Conservation (phyloP, 345 rosid species). For the Alliaria petiolata region DNA sequence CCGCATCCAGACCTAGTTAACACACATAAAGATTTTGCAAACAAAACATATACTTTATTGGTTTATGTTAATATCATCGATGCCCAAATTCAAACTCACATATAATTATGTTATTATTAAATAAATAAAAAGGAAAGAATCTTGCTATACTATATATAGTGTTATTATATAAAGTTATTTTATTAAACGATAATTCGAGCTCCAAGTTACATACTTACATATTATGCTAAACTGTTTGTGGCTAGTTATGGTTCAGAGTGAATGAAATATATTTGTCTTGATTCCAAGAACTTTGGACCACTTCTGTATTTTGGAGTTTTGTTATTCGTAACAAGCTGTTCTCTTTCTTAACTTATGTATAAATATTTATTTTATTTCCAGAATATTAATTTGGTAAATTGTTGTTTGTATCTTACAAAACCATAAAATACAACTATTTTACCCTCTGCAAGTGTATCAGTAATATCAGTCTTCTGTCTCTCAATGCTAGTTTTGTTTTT, state of each 20-base stretch:
- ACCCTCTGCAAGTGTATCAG: slow-evolving; percentile 14
- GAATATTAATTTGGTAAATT: slow-evolving; percentile 3
- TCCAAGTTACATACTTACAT: slow-evolving; percentile 6
- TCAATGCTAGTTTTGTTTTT: not conserved
- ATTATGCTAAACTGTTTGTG: slow-evolving; percentile 10
- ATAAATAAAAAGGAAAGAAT: not conserved
- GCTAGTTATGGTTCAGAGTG: slow-evolving; percentile 20
- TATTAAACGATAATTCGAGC: not conserved
- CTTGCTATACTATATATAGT: not conserved
- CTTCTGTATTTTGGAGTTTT: slow-evolving; percentile 5
- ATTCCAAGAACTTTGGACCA: slow-evolving; percentile 25
- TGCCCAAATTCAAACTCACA: not conserved
- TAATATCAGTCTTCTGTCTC: slow-evolving; percentile 17
- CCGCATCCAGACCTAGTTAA: too few species aligned
- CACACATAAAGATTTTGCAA: not conserved
- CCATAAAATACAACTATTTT: slow-evolving; percentile 20
- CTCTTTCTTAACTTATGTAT: slow-evolving; percentile 12
- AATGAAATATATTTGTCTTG: slow-evolving; percentile 33
- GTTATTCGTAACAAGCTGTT: slow-evolving; percentile 15
- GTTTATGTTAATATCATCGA: not conserved
- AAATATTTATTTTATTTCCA: not conserved
- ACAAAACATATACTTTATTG: not conserved
- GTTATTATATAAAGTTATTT: not conserved
- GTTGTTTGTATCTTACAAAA: slow-evolving; percentile 13
- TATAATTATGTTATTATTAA: not conserved